Conservation (phyloP, 768 basidiomycete species). For the Neoboletus brunneissimus region DNA sequence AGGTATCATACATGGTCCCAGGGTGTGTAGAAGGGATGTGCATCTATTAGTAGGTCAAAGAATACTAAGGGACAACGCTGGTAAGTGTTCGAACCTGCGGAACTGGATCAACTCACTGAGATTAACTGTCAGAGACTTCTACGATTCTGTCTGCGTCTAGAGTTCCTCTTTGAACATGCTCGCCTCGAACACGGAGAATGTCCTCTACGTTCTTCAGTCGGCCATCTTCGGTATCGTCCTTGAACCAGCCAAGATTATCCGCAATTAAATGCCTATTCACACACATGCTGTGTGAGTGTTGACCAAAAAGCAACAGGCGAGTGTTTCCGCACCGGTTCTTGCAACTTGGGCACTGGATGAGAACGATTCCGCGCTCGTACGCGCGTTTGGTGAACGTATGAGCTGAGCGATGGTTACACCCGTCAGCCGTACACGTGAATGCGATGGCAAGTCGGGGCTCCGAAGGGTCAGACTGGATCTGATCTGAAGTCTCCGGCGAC, state of each 20-base stretch:
- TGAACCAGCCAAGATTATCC: slow-evolving; percentile 91
- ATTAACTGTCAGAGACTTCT: slow-evolving; percentile 44
- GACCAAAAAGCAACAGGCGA: neutral
- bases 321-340: slow-evolving; percentile 65
- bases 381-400: slow-evolving; percentile 84
- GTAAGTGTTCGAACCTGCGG: neutral
- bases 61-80: neutral
- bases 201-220: slow-evolving; percentile 81
- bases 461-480: slow-evolving; percentile 35
- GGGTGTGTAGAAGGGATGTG: neutral
- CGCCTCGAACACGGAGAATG: slow-evolving; percentile 73
- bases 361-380: slow-evolving; percentile 85
- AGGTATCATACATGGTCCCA: slow-evolving; percentile 10
- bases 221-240: slow-evolving; percentile 72
- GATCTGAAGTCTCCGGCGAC: neutral
- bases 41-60: neutral
- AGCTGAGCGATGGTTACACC: slow-evolving; percentile 76
- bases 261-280: slow-evolving; percentile 73
- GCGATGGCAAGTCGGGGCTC: slow-evolving; percentile 72
- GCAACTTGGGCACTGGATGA: slow-evolving; percentile 90
- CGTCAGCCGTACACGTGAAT: slow-evolving; percentile 80
- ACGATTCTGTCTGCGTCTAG: slow-evolving; percentile 49
- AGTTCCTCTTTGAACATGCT: slow-evolving; percentile 58
- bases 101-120: slow-evolving; percentile 2
- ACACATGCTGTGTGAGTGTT: neutral